These are phyloP conservation scores for Pleomassaria siparia DNA, from an alignment of 2,329 filamentous ascomycete species.

Conservation along the genomic window DNA sequence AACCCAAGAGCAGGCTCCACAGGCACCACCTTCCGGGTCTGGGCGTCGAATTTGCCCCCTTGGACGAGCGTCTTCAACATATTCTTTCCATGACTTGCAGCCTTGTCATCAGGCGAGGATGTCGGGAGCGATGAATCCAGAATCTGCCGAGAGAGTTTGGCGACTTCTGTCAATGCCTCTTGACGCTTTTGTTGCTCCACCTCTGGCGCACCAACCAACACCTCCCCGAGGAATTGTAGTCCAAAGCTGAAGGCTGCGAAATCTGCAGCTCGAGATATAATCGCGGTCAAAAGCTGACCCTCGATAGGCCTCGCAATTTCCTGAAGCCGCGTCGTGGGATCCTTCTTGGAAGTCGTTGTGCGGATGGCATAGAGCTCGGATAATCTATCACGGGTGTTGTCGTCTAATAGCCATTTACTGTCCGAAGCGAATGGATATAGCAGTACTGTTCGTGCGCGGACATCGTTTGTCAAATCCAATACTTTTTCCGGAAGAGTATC, in stretches of 20 bases:
- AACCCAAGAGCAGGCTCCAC: conserved; percentile 79
- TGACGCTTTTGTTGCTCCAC: conserved; percentile 62
- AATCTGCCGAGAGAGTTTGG: conserved; percentile 43
- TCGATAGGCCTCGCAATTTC: conserved; percentile 77
- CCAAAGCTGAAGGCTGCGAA: conserved; percentile 78
- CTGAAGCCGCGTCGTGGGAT: conserved; percentile 70
- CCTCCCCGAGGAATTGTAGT: conserved; percentile 81
- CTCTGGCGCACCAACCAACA: conserved; percentile 73
- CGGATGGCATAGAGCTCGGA: conserved; percentile 78
- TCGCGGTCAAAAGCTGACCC: conserved; percentile 71
- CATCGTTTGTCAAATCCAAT: conserved; percentile 64
- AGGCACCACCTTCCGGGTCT: conserved; percentile 67
- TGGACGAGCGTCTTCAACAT: conserved; percentile 91
- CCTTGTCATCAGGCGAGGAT: conserved; percentile 19
- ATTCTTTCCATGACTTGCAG: conserved; percentile 64
- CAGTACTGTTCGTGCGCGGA: conserved; percentile 66
- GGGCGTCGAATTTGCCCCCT: conserved; percentile 81
- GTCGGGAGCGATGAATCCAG: conserved; percentile 39
- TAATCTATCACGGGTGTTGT: conserved; percentile 69
- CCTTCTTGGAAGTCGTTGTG: conserved; percentile 88
- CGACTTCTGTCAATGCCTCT: conserved; percentile 68
- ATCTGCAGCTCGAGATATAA: conserved; percentile 66
- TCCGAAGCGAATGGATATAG: conserved; percentile 76
- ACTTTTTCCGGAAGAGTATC: conserved; percentile 63
- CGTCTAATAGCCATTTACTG: conserved; percentile 62